Conservation (phyloP, 2,329 filamentous ascomycete species). For the Tolypocladium tropicale region DNA sequence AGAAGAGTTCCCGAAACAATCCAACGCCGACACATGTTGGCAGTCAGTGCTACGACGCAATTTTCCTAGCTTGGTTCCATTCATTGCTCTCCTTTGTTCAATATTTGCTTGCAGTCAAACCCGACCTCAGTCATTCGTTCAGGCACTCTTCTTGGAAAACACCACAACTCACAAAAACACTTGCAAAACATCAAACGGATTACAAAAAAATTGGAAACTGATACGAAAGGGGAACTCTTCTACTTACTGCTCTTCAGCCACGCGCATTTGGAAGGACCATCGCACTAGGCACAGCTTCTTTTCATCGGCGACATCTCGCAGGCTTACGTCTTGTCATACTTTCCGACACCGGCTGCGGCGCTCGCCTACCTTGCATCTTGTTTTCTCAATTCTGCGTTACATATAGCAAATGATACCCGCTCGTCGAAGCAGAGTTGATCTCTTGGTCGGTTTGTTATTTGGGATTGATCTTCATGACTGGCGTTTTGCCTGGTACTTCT, state of each 20-base stretch:
- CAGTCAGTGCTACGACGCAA: conserved; percentile 1
- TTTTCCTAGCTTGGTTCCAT: conserved; percentile 4
- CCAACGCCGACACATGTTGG: conserved; percentile 3
- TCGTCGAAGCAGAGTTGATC: not conserved
- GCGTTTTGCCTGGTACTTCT: not conserved
- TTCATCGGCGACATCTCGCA: not conserved
- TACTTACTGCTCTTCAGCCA: not conserved
- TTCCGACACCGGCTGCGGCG: not conserved
- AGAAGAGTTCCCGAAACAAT: conserved; percentile 6
- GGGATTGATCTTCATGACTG: not conserved
- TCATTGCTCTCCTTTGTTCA: not conserved
- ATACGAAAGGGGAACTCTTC: conserved; percentile 1
- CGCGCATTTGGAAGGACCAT: not conserved
- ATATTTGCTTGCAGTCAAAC: conserved; percentile 4
- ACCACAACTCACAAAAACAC: conserved; percentile 6
- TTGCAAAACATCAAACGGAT: conserved; percentile 9
- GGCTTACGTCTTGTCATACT: not conserved
- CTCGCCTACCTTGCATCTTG: not conserved
- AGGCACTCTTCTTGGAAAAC: conserved; percentile 16
- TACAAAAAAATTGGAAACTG: conserved; percentile 9
- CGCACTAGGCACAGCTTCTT: not conserved
- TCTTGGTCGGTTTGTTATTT: not conserved
- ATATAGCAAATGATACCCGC: conserved; percentile 13
- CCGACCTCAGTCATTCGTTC: conserved; percentile 23
- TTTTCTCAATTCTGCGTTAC: conserved; percentile 3